Evolutionary conservation across 2,329 filamentous ascomycete species (phyloP).

Genomic region (Metarhizium guizhouense): DNA sequence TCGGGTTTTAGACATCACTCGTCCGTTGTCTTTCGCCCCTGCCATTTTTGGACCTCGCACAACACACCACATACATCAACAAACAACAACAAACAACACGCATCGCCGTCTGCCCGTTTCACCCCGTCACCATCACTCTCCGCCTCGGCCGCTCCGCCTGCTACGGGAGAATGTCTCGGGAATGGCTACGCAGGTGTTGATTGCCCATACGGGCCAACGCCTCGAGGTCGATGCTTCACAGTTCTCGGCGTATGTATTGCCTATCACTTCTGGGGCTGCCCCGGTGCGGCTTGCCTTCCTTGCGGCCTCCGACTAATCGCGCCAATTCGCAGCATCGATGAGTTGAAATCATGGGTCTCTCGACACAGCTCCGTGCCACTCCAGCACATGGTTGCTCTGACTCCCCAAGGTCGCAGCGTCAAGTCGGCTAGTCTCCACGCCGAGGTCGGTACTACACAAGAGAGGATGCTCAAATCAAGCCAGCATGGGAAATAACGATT

Average conservation of each 20-base stretch:
- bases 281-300: not conserved
- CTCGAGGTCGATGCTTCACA: slow-evolving; percentile 68
- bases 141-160: slow-evolving; percentile 11
- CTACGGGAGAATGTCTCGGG: slow-evolving; percentile 42
- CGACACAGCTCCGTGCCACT: slow-evolving; percentile 63
- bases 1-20: not conserved
- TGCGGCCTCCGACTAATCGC: not conserved
- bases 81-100: not conserved
- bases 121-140: not conserved
- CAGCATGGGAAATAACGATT: not conserved
- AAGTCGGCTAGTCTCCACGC: slow-evolving; percentile 70
- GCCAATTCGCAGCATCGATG: slow-evolving; percentile 56
- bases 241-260: slow-evolving; percentile 56
- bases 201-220: slow-evolving; percentile 87
- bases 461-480: not conserved
- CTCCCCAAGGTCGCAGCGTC: slow-evolving; percentile 72
- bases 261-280: not conserved
- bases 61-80: not conserved
- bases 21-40: not conserved
- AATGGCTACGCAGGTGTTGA: slow-evolving; percentile 85
- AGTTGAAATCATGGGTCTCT: slow-evolving; percentile 73
- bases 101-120: not conserved
- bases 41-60: not conserved
- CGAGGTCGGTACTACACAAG: slow-evolving; percentile 50
- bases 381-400: slow-evolving; percentile 80